Conservation (phyloP, 2,329 filamentous ascomycete genomes). For the Aspergillus unguis region DNA sequence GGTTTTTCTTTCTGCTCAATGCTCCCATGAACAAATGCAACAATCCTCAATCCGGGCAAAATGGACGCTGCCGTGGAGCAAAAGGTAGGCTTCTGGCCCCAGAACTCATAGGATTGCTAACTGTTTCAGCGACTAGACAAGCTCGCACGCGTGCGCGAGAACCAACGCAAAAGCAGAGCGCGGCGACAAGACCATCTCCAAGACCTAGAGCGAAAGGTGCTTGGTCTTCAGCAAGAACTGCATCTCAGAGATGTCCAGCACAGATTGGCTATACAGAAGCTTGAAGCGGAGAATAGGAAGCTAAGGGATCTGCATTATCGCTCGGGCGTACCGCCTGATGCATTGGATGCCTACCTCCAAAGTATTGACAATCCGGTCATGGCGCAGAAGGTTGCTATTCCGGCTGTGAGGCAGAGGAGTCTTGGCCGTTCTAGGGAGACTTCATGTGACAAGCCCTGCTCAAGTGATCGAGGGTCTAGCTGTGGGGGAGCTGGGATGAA, state of each 20-base stretch:
- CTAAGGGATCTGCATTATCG: constrained; percentile 26
- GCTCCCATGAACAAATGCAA: not conserved
- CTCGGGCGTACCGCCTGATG: constrained; percentile 22
- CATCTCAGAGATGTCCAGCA: constrained; percentile 34
- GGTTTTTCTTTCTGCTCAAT: not conserved
- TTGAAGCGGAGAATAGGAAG: constrained; percentile 34
- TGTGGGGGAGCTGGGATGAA: not conserved
- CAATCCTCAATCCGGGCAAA: not conserved
- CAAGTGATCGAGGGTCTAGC: not conserved
- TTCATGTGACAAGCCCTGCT: not conserved
- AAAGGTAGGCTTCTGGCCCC: not conserved
- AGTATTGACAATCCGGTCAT: constrained; percentile 17
- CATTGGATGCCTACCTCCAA: constrained; percentile 29
- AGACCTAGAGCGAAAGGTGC: constrained; percentile 35
- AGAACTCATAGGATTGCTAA: not conserved
- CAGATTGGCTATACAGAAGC: constrained; percentile 31
- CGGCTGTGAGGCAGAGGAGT: constrained; percentile 23
- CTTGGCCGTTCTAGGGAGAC: not conserved
- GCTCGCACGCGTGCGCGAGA: constrained; percentile 42
- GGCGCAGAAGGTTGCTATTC: constrained; percentile 35
- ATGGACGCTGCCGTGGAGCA: constrained; percentile 2
- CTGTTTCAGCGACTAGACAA: constrained; percentile 25
- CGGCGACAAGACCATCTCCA: constrained; percentile 35
- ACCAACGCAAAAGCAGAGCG: constrained; percentile 38
- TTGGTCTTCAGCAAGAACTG: constrained; percentile 24